Evolutionary conservation across 495 filamentous ascomycete species (phyloP), one percentile per base, ranked within the genome.

Genomic region (Penicillium tannophilum): DNA sequence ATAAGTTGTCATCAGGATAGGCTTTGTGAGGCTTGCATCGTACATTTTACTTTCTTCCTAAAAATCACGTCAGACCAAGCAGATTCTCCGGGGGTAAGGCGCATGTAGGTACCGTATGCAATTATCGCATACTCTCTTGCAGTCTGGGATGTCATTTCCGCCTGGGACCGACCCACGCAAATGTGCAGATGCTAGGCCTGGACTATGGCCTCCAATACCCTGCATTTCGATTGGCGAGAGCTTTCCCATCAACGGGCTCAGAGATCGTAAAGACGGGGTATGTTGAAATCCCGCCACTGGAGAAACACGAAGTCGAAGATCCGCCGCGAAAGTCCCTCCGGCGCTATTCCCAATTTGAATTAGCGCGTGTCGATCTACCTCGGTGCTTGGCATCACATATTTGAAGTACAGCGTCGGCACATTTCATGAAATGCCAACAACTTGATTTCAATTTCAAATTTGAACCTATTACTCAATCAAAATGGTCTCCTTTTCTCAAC

Each of bases 101-200:
- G 28, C 44, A 17, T 41, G n/a, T 41, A 41, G 39, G 14, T 58
- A 60, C 54, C 49, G 54, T 30, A 61, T 61, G 31, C 62, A 64
- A 12, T 11, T 61, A 57, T 64, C 62, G 43, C 62, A 60, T n/a
- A 59, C 50, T 52, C 60, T 57, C 55, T 36, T 36, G 33, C 33
- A 9, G 10, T 36, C 10, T 36, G 33, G 33, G 47, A 19, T 41
- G 33, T 33, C 52, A 51, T 31, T n/a, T 14, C 16, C 39, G 14
- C 7, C 39, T 41, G 39, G 17, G 39, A 41, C 14, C 39, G 14
- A 41, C 14, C 4, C 14, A 6, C 4, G 39, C 16, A 17, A 41
- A 12, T 16, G 39, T 6, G 14, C 1, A 41, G 16, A 6, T 17
- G 16, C 14, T 41, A 12, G 14, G 16, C 14, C 39, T 41, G 7